Base-by-base conservation (phyloP, 2,329 filamentous ascomycete genomes). In the Pseudogymnoascus sp. region DNA sequence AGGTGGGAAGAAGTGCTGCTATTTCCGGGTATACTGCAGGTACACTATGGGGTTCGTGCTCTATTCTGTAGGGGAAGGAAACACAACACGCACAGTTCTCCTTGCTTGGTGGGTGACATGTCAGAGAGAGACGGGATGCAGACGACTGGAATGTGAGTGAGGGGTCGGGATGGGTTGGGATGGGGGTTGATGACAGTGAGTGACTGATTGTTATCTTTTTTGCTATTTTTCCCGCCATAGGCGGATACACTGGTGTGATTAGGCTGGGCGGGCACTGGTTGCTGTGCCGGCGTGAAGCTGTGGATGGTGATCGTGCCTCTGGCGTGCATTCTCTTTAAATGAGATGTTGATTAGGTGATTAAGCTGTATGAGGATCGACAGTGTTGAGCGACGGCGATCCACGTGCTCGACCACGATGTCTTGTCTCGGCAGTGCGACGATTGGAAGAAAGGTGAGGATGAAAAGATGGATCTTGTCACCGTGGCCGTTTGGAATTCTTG, bases 11-110 rank as follows among this genome's bases (percentile, higher is more conserved):
- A 57, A 57, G n/a, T 34, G 51, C n/a, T 34, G 51, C 28, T 57
- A 57, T 57, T 57, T 57, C 25, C 10, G 51, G 51, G 51, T 57
- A 34, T 57, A 57, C 51, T 34, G 51, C 51, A 57, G 25, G 51
- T 57, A 57, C 51, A 31, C 51, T 28, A 54, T 1, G 48, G 48
- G 11, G 48, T 31, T 51, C 19, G 25, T 54, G 48, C 25, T 34
- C 25, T 6, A 7, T 7, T 54, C 48, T 6, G n/a, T 4, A 31
- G 48, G 25, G n/a, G 19, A 21, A 19, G 48, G 48, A 19, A 54
- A 54, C 45, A 28, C 23, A 51, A 7, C 11, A 31, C 28, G 28
- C 3, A 10, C 23, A 51, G 23, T 19, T 19, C 25, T 10, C 51
- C 51, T 54, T 54, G 48, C n/a, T 45, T 41, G 34, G 43, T 48